These are phyloP conservation scores for Zygotorulaspora chibaensis DNA, from an alignment of 805 yeast genomes.

Conservation along the genomic window DNA sequence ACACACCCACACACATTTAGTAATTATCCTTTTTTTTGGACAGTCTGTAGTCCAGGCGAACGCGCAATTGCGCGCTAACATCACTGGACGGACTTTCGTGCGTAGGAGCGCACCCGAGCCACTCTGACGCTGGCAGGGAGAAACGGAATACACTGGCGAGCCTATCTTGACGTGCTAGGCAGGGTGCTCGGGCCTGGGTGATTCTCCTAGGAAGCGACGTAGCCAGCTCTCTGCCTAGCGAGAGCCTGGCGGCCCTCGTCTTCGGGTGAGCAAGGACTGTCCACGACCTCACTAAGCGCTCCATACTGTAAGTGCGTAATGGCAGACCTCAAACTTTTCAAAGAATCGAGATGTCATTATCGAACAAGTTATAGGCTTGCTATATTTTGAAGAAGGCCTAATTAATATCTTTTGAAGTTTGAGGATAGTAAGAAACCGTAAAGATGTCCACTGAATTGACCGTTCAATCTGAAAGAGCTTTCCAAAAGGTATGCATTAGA, in stretches of 20 bases:
- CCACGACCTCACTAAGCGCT: background rate
- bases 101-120: too few relatives aligned
- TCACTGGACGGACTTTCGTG: too few relatives aligned
- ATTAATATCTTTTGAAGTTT: constrained; percentile 6
- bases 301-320: background rate
- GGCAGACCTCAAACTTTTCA: constrained; percentile 12
- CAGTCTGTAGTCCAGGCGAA: too few relatives aligned
- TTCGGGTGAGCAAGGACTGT: background rate
- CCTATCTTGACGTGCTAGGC: too few relatives aligned
- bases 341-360: constrained; percentile 1
- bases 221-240: background rate
- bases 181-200: too few relatives aligned
- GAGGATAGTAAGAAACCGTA: constrained; percentile 31
- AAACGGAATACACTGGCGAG: too few relatives aligned
- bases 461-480: constrained; percentile 99
- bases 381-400: constrained; percentile 1
- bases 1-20: too few relatives aligned
- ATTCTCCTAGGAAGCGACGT: too few relatives aligned
- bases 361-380: constrained; percentile 4
- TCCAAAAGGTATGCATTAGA: constrained; percentile 89
- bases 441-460: constrained; percentile 99
- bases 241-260: background rate
- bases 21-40: too few relatives aligned
- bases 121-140: too few relatives aligned
- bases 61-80: too few relatives aligned